These are phyloP conservation scores for Kodamaea nitidulidarum DNA, from an alignment of 805 yeast genomes.

Conservation along the genomic window DNA sequence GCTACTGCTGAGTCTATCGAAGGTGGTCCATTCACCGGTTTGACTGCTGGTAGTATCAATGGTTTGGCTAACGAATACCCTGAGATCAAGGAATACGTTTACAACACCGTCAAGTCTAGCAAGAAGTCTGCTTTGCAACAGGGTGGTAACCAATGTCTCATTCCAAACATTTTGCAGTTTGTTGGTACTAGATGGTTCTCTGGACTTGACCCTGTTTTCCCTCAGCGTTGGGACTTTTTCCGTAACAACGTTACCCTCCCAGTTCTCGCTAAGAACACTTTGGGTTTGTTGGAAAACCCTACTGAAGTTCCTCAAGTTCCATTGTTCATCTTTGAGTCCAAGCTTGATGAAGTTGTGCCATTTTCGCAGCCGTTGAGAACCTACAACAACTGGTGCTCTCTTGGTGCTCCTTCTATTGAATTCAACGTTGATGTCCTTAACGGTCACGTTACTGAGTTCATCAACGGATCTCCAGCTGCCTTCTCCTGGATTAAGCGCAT, in stretches of 20 bases:
- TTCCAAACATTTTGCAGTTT: slow-evolving; percentile 1
- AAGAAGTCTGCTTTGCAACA: not conserved
- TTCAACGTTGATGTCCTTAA: slow-evolving; percentile 5
- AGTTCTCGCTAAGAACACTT: slow-evolving; percentile 19
- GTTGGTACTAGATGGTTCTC: slow-evolving; percentile 9
- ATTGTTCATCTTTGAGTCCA: slow-evolving; percentile 12
- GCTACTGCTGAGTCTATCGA: slow-evolving; percentile 21
- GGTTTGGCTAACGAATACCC: slow-evolving; percentile 34
- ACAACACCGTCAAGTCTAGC: not conserved
- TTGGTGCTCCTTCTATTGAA: slow-evolving; percentile 12
- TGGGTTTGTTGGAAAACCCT: slow-evolving; percentile 12
- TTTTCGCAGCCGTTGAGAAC: slow-evolving; percentile 6
- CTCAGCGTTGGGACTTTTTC: slow-evolving; percentile 17
- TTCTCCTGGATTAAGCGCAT: slow-evolving; percentile 17
- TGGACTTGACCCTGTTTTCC: slow-evolving; percentile 13
- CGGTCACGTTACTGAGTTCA: slow-evolving; percentile 16
- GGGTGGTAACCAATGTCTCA: slow-evolving; percentile 5
- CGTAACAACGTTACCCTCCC: slow-evolving; percentile 10
- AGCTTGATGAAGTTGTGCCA: slow-evolving; percentile 12
- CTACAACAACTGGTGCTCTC: slow-evolving; percentile 12
- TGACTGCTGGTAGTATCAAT: slow-evolving; percentile 24
- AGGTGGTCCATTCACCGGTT: slow-evolving; percentile 27
- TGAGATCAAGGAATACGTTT: slow-evolving; percentile 10
- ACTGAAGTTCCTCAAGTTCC: slow-evolving; percentile 12
- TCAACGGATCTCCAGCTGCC: slow-evolving; percentile 15